Conservation (phyloP, 2,329 filamentous ascomycete genomes). For the Coccinonectria pachysandricola region DNA sequence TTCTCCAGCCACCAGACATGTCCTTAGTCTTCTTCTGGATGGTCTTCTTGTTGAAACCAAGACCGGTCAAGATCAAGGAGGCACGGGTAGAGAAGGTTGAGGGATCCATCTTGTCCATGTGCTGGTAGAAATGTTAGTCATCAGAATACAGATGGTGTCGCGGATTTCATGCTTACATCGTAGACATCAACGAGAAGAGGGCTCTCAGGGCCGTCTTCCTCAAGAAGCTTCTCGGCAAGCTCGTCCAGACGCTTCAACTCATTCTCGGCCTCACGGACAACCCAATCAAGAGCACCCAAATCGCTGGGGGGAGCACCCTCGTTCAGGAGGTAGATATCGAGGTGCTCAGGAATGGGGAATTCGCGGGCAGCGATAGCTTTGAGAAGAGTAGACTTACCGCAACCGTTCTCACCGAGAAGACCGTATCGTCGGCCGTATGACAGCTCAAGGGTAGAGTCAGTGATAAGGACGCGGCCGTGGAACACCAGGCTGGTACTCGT, state of each 20-base stretch:
- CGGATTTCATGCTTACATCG: conserved; percentile 53
- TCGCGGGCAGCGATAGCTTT: conserved; percentile 91
- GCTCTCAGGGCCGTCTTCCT: conserved; percentile 85
- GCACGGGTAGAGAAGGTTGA: conserved; percentile 94
- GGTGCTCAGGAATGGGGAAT: conserved; percentile 88
- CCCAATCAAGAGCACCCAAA: conserved; percentile 90
- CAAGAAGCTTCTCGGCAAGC: conserved; percentile 79
- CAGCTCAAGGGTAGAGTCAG: conserved; percentile 86
- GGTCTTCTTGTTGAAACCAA: conserved; percentile 96
- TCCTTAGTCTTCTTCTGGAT: conserved; percentile 99
- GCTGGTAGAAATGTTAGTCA: conserved; percentile 38
- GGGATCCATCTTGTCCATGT: conserved; percentile 98
- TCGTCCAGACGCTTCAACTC: conserved; percentile 87
- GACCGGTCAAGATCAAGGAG: conserved; percentile 93
- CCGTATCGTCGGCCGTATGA: conserved; percentile 90
- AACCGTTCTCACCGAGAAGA: conserved; percentile 95
- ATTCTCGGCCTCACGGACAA: conserved; percentile 85
- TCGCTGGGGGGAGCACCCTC: conserved; percentile 88
- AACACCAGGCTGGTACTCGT: conserved; percentile 89
- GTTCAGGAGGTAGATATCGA: conserved; percentile 98
- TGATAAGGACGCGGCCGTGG: conserved; percentile 94
- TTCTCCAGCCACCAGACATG: conserved; percentile 99
- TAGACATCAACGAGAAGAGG: conserved; percentile 89
- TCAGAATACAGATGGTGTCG: conserved; percentile 9
- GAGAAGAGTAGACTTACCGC: conserved; percentile 95